phyloP scores from a whole-genome alignment of 169 alveolate genomes.

The Plasmodium gonderi region DNA sequence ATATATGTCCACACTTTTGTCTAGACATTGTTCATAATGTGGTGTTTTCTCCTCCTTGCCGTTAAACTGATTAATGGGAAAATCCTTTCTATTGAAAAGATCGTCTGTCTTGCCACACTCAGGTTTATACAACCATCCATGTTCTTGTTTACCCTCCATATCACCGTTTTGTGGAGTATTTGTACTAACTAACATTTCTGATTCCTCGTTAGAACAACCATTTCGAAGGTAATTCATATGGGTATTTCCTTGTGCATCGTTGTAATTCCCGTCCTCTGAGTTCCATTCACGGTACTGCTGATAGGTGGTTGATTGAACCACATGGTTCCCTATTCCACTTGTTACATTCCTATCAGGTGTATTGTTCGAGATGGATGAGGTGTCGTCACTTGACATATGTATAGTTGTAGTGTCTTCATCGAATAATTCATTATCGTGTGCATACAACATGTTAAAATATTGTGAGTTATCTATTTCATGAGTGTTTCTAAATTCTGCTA shows the following conservation, averaged over 20 bases:
- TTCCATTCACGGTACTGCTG: neutral
- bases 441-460: constrained; percentile 20
- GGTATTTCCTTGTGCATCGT: neutral
- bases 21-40: neutral
- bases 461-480: neutral
- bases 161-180: neutral
- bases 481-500: neutral
- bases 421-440: constrained; percentile 57
- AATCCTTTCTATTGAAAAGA: neutral
- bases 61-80: neutral
- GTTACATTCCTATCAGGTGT: constrained; percentile 17
- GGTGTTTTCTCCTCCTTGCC: neutral
- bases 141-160: neutral
- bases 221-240: neutral
- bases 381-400: constrained; percentile 21
- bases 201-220: neutral
- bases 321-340: neutral
- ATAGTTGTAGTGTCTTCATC: constrained; percentile 35
- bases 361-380: constrained; percentile 24
- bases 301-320: neutral
- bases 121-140: neutral
- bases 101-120: neutral
- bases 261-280: neutral
- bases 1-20: neutral
- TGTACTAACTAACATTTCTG: neutral